Conservation (phyloP, 202 grass and related monocot genomes). For the Musa balbisiana region DNA sequence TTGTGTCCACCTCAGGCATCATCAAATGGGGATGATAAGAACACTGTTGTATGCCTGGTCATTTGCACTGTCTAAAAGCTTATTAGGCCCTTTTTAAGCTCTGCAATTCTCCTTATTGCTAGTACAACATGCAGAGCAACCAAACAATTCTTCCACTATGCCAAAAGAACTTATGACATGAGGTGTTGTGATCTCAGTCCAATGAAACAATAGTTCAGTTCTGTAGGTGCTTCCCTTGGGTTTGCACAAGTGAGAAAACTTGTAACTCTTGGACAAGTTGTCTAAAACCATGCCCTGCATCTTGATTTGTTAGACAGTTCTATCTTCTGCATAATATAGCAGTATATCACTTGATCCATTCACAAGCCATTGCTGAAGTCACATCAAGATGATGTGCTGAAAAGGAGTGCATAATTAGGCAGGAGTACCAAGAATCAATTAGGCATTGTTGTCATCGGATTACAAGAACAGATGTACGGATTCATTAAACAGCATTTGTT, state of each 20-base stretch:
- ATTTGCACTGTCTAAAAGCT: not conserved
- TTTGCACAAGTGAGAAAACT: not conserved
- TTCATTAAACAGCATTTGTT: not conserved
- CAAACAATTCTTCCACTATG: not conserved
- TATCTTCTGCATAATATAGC: too few species aligned
- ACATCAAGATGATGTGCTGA: not conserved
- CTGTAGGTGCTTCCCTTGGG: not conserved
- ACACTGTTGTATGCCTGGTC: not conserved
- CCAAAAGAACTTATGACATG: not conserved
- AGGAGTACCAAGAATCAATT: not conserved
- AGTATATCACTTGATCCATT: not conserved
- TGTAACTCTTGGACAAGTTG: too few species aligned
- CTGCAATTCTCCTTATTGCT: too few species aligned
- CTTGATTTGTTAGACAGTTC: too few species aligned
- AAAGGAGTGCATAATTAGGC: not conserved
- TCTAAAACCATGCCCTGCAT: not conserved
- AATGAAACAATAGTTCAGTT: not conserved
- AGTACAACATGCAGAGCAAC: not conserved
- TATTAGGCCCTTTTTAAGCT: not conserved
- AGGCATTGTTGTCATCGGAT: not conserved
- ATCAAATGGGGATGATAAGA: too few species aligned
- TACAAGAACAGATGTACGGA: not conserved
- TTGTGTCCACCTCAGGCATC: not conserved
- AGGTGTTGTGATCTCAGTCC: not conserved
- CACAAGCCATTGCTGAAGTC: not conserved